Conservation (phyloP, 148 eudicot genomes). For the Nyssa sinensis region DNA sequence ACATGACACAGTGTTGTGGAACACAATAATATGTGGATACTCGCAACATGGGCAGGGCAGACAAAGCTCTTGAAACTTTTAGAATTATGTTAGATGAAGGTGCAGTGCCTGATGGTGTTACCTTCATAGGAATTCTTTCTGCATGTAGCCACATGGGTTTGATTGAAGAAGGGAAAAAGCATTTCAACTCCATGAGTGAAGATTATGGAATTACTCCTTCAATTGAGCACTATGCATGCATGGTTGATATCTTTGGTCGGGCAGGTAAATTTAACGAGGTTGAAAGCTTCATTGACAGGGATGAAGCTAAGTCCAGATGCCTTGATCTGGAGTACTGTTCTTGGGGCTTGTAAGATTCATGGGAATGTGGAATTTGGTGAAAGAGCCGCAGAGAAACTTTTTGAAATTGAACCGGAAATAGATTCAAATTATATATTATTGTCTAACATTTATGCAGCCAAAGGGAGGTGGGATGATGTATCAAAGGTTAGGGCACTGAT, state of each 20-base stretch:
- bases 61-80: constrained; percentile 38
- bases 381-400: constrained; percentile 40
- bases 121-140: constrained; percentile 46
- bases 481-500: constrained; percentile 37
- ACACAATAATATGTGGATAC: constrained; percentile 38
- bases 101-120: constrained; percentile 36
- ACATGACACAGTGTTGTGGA: constrained; percentile 43
- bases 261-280: constrained; percentile 44
- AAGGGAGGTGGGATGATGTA: constrained; percentile 43
- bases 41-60: constrained; percentile 38
- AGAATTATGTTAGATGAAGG: constrained; percentile 32
- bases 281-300: constrained; percentile 27
- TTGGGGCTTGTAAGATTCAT: constrained; percentile 42
- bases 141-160: constrained; percentile 53
- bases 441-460: constrained; percentile 41
- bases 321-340: constrained; percentile 47
- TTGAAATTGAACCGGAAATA: constrained; percentile 28
- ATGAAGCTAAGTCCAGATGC: constrained; percentile 37
- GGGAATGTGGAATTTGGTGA: constrained; percentile 45
- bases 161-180: constrained; percentile 33
- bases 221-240: constrained; percentile 43
- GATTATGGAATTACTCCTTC: constrained; percentile 31
- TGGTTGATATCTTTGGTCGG: constrained; percentile 49
- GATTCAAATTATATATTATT: constrained; percentile 40
- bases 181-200: constrained; percentile 37